Evolutionary conservation across 371 early-diverging fungal genomes (phyloP).

Genomic region (Mortierella sp.): DNA sequence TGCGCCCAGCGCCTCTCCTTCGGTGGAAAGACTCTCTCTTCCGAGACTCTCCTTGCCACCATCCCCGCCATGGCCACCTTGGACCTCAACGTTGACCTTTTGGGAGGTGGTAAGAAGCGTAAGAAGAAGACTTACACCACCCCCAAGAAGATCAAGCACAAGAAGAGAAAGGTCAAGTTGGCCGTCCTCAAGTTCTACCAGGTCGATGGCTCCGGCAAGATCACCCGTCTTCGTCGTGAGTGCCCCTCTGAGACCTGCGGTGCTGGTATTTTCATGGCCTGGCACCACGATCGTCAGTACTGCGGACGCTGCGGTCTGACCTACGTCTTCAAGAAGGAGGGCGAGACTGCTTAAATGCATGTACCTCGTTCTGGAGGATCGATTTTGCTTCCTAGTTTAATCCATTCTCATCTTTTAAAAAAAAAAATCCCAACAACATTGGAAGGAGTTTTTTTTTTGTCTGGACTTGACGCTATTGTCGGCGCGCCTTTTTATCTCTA

Average conservation of each 20-base stretch:
- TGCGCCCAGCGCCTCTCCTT: slow-evolving; percentile 95
- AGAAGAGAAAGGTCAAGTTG: slow-evolving; percentile 98
- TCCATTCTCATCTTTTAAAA: background rate
- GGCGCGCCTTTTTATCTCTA: slow-evolving; percentile 5
- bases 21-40: slow-evolving; percentile 93
- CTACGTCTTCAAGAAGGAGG: slow-evolving; percentile 71
- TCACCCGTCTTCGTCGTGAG: slow-evolving; percentile 97
- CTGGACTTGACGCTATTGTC: slow-evolving; percentile 7
- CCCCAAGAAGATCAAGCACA: slow-evolving; percentile 99
- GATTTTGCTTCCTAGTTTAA: background rate
- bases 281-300: slow-evolving; percentile 96
- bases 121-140: slow-evolving; percentile 99
- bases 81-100: slow-evolving; percentile 81
- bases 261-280: slow-evolving; percentile 99
- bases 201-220: slow-evolving; percentile 97
- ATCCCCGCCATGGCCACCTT: slow-evolving; percentile 93
- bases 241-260: slow-evolving; percentile 96
- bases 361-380: background rate
- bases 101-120: slow-evolving; percentile 98
- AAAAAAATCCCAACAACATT: slow-evolving; percentile 5
- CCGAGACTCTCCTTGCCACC: slow-evolving; percentile 85
- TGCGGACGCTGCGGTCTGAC: slow-evolving; percentile 80
- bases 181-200: slow-evolving; percentile 98
- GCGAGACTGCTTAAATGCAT: slow-evolving; percentile 47
- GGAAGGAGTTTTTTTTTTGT: slow-evolving; percentile 18